Base-by-base conservation (phyloP, 1,139 yeast species). In the Yamadazyma siamensis region DNA sequence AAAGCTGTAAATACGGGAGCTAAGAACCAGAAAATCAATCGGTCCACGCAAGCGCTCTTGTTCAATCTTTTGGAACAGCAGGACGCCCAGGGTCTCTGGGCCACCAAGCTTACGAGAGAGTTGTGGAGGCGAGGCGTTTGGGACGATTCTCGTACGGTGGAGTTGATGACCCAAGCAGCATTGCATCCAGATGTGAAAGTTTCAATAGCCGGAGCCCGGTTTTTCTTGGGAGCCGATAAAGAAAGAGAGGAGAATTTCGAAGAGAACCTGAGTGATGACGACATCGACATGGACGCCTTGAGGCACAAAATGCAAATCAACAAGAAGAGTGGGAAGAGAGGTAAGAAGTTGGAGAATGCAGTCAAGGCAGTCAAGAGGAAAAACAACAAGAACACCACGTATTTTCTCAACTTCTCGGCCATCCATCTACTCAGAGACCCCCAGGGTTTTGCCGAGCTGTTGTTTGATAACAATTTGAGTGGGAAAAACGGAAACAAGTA, bases 71-170 rank as follows among this genome's bases (percentile, higher is more conserved):
- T 91, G 28, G 91, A 84, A 41, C 84, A 81, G 46, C 77, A 83
- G 37, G 89, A 82, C 45, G 64, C 80, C 26, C 84, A 80, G 50
- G 97, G 97, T 23, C 63, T 91, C 18, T 91, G 98, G 97, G 96
- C 98, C 4, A 85, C 97, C 7, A 88, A 87, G 50, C 67, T 91
- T 34, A 88, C 97, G 6, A 75, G 97, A 54, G 97, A 91, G 56
- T 69, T 91, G 34, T 91, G 99, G 99, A 75, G 95, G 63, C 73
- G 97, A 52, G 95, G 95, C 50, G 83, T 91, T 38, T 91, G 99
- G 99, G 96, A 88, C 56, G 99, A 91, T 58, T 75, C 95, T 1
- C 71, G 97, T 47, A 83, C 97, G 0, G 95, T 91, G 15, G 98
- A 91, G 58, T 78, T 91, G 49, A 89, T 94, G 97, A 83, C 95